Base-by-base conservation (phyloP, 345 rosid species). In the Acer yangbiense region DNA sequence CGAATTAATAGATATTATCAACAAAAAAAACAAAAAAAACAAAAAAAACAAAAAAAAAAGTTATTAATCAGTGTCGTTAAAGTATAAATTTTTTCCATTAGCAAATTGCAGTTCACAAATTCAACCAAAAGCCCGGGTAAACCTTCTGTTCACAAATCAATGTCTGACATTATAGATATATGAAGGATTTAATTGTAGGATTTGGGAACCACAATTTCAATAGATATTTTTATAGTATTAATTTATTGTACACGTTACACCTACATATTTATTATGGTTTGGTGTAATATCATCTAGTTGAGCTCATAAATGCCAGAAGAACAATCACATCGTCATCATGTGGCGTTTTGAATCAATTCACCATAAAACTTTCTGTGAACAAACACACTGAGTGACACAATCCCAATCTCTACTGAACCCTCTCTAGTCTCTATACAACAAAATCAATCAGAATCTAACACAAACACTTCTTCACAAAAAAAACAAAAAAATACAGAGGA, bases 261-360 rank as follows among this genome's bases (percentile, higher is more conserved):
- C 64, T 60, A 60, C 64, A 8, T 20, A 60, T 52, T 23, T 0
- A 21, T 55, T 9, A n/a, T 27, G 65, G 44, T 2, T 32, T 62
- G 39, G 39, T 35, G 39, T 29, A n/a, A 11, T 29, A 6, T 71
- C 18, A 5, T 8, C 69, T 17, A 65, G 17, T 18, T 54, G 70
- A n/a, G 48, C 77, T 74, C 6, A 64, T n/a, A 74, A 61, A 63
- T 17, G 18, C 61, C 16, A 46, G 27, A 25, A 8, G 46, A 63
- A 20, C 71, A 35, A 35, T 54, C 63, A 23, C 11, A 52, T 32
- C 35, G 54, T 17, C 18, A 52, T 32, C 35, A 65, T 9, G 16
- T 29, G 29, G 65, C 9, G 62, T 52, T 63, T 4, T 17, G 48
- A 44, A 48, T 52, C 4, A 9, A 17, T n/a, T 17, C 27, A 48